Evolutionary conservation across 345 rosid genomes (phyloP), one percentile per base, ranked within the genome.

Genomic region (Citrus cavaleriei): DNA sequence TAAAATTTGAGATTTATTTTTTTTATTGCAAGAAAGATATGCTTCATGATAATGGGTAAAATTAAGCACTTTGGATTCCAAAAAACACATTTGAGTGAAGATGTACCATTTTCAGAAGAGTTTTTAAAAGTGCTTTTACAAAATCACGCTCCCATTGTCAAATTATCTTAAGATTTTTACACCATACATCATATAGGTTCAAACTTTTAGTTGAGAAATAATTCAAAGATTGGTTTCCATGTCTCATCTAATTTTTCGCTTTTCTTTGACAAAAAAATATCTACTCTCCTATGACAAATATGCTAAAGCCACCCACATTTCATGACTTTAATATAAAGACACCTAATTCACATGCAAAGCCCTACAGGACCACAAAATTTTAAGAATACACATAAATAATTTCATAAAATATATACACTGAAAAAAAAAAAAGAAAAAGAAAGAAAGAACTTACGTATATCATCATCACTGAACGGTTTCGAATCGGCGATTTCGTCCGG

Each of bases 401-500:
- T 46, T 46, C 51, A 54, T 54, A 1, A 54, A 4, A 54, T 54
- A 54, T 54, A 54, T 18, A 51, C 16, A 19, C 22, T n/a, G 2
- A 13, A 7, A 12, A 63, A 5, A 12, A 21, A 14, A 19, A n/a
- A 40, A 46, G 10, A 3, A 32, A 2, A 34, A 2, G 51, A 35
- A 6, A 5, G 7, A 35, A 35, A 35, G 51, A 18, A 85, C 98
- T 90, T 89, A 93, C 99, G 91, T 81, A 82, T 91, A 71, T 91
- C 92, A 57, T 91, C 99, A 77, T 96, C 99, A 83, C 98, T 93
- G 74, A 93, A 96, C 25, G 91, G 92, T 85, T 88, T 91, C 5
- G 90, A 87, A 86, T 93, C 94, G 46, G 91, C 86, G 34, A 91
- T 87, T 76, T 92, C 98, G 30, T 93, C 99, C 3, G 91, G 92